Base-by-base conservation (phyloP, 179 eudicot species). In the Silene noctiflora region DNA sequence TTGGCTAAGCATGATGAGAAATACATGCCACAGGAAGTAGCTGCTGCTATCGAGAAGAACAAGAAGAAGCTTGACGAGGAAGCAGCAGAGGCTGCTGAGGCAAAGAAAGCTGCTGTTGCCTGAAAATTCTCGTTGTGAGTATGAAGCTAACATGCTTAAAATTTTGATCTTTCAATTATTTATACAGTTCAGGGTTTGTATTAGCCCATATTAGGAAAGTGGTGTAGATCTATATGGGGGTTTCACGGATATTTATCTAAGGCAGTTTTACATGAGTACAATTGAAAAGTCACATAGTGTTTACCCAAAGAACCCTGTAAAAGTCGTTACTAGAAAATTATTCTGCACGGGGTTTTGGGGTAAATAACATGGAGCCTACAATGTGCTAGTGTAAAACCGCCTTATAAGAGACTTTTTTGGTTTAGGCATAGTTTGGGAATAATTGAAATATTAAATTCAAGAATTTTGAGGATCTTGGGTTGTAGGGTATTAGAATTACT, bases 1-100 rank as follows among this genome's bases (percentile, higher is more conserved):
- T 81, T 94, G 86, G 98, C 97, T 2, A 92, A 94, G 88, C 98
- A 94, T 33, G 98, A 94, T 55, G 98, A 94, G 87, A 94, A 94
- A 86, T 94, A 94, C 84, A 94, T 94, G 98, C 98, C 98, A 6
- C 68, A 78, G 44, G 98, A 94, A 85, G 97, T 94, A 3, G 98
- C 98, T 10, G 81, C 80, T 56, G 98, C 98, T 10, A 84, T 94
- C 20, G 97, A 92, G 81, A 92, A 85, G 85, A 94, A 94, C 64
- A 92, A 88, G 85, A 89, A 89, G 88, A 72, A 72, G 77, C 72
- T 92, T n/a, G 79, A 77, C 24, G 91, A 84, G 13, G 92, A 82
- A 61, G 85, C 80, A 39, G 77, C 80, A 76, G 88, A 42, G 69
- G 92, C 82, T 62, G 83, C 78, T 27, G 79, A 81, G 73, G 89